phyloP scores from a whole-genome alignment of 768 basidiomycete genomes.

The Lentinula raphanica region DNA sequence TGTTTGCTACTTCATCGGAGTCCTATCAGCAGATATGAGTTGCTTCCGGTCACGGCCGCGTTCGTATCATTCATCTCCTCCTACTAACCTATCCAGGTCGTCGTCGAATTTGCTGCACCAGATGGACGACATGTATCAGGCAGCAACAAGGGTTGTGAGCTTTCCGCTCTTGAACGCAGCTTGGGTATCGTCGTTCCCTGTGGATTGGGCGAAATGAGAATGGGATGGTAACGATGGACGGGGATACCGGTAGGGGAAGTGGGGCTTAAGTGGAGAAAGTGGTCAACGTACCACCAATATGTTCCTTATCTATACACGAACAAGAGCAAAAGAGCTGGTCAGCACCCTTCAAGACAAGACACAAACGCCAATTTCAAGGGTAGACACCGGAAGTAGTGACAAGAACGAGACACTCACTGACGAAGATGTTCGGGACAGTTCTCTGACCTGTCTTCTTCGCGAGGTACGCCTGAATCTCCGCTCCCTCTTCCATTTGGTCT shows the following conservation, averaged over 20 bases:
- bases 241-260: too few species aligned
- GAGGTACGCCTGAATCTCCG: conserved; percentile 64
- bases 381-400: not conserved
- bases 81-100: too few species aligned
- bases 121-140: too few species aligned
- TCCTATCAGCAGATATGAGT: too few species aligned
- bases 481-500: conserved; percentile 52
- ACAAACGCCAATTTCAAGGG: too few species aligned
- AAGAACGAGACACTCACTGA: conserved; percentile 41
- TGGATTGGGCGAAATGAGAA: not conserved
- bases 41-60: too few species aligned
- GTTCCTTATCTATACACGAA: conserved; percentile 35
- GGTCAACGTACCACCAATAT: conserved; percentile 44
- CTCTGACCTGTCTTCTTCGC: conserved; percentile 55
- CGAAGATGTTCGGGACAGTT: conserved; percentile 76
- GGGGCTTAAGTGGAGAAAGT: too few species aligned
- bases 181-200: conserved; percentile 35
- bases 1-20: too few species aligned
- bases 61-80: too few species aligned
- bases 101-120: too few species aligned
- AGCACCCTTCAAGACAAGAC: too few species aligned
- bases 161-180: conserved; percentile 25
- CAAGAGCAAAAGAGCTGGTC: too few species aligned
- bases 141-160: conserved; percentile 23
- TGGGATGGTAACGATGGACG: not conserved